Evolutionary conservation across 1,284 basidiomycete species (phyloP), one percentile per base, ranked within the genome.

Genomic region (Ganoderma leucocontextum): DNA sequence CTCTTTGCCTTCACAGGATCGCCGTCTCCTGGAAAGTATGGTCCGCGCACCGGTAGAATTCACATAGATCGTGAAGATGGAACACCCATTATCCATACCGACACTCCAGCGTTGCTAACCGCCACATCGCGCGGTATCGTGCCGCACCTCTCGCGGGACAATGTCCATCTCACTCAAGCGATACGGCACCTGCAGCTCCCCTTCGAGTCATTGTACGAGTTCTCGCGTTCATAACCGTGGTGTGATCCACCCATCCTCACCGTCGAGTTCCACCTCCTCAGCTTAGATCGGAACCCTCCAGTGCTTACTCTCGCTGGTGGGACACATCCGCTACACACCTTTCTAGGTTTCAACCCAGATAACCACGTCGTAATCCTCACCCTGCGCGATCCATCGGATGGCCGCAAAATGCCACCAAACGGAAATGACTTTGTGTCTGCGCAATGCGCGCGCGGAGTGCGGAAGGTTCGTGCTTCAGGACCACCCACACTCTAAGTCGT

Each of bases 161-260:
- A 92, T 70, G 80, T 85, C 10, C 75, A 75, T 19, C 68, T 75
- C 29, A 86, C 87, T 1, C 76, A 80, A 8, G 83, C 87, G 0
- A 84, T 92, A 39, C 82, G 78, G 68, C 92, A 90, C 86, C 79
- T 92, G 0, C 84, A 92, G 71, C 78, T 93, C 0, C 87, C 92
- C 0, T 93, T 94, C 74, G 94, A 95, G 79, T 87, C 89, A 35
- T 94, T 95, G 94, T 94, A 77, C 86, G 92, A 62, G 84, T n/a
- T 9, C 13, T 60, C 38, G 8, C 12, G n/a, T 39, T 60, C 36
- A 41, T n/a, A 19, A 19, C n/a, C 17, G 13, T 19, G 38, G 44
- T 19, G 5, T 29, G 8, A 12, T 53, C 60, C 55, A 68, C n/a
- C 61, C 65, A 13, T 57, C 47, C 64, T 62, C 22, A 41, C 55